phyloP scores from a whole-genome alignment of 2,329 filamentous ascomycete genomes.

The Gliomastix tumulicola region DNA sequence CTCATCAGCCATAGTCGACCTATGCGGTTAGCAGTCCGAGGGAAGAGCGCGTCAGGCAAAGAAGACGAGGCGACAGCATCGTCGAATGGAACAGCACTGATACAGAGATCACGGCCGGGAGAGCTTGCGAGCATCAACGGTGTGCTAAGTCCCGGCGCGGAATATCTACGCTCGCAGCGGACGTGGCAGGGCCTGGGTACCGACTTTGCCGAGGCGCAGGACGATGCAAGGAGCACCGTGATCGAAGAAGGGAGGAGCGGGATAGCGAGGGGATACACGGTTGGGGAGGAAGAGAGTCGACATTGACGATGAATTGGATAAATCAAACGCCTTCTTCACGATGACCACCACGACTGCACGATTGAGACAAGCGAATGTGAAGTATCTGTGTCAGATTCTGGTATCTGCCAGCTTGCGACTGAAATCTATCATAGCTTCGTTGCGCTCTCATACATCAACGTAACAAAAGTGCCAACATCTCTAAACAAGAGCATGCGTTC shows the following conservation, averaged over 20 bases:
- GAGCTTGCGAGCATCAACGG: constrained; percentile 79
- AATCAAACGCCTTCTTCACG: too few species aligned
- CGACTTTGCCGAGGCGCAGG: constrained; percentile 55
- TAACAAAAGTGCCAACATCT: too few species aligned
- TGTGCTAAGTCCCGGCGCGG: constrained; percentile 82
- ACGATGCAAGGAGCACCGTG: constrained; percentile 54
- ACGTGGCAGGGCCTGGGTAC: constrained; percentile 91
- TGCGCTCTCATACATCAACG: too few species aligned
- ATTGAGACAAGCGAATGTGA: too few species aligned
- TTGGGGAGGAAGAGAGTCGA: constrained; percentile 48
- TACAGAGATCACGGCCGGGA: constrained; percentile 46
- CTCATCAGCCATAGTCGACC: constrained; percentile 75
- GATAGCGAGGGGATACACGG: constrained; percentile 80
- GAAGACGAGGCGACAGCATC: constrained; percentile 9
- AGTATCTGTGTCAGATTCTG: too few species aligned
- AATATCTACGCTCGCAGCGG: constrained; percentile 72
- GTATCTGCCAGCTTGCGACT: too few species aligned
- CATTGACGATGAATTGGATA: too few species aligned
- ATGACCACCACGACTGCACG: too few species aligned
- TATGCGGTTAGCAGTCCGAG: constrained; percentile 45
- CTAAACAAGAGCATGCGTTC: too few species aligned
- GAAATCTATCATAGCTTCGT: too few species aligned
- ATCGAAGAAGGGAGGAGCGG: constrained; percentile 85
- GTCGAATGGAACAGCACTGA: constrained; percentile 39
- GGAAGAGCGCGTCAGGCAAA: constrained; percentile 8